Conservation (phyloP, 495 filamentous ascomycete species). For the Neurospora sp. region DNA sequence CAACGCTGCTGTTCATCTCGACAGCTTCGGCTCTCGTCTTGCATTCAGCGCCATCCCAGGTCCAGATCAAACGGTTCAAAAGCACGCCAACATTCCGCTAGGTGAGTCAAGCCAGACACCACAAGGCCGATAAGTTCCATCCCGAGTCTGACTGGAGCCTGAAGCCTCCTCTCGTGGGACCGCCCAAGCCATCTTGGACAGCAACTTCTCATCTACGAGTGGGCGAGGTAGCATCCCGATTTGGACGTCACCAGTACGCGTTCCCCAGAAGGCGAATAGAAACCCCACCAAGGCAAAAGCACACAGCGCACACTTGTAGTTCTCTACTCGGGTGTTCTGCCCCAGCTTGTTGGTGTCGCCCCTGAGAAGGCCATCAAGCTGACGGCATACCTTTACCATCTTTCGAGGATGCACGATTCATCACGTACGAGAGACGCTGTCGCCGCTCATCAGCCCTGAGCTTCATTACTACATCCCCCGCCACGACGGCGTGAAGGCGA, state of each 20-base stretch:
- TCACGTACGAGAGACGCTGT: too few relatives aligned
- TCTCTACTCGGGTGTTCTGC: slow-evolving; percentile 86
- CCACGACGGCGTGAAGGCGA: not conserved
- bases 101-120: too few relatives aligned
- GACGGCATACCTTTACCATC: not conserved
- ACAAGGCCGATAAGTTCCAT: too few relatives aligned
- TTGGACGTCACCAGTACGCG: slow-evolving; percentile 29
- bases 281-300: too few relatives aligned
- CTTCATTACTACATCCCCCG: slow-evolving; percentile 18
- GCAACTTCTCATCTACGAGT: slow-evolving; percentile 49
- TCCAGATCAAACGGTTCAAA: too few relatives aligned
- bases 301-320: too few relatives aligned
- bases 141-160: too few relatives aligned
- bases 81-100: too few relatives aligned
- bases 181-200: too few relatives aligned
- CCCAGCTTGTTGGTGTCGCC: slow-evolving; percentile 43
- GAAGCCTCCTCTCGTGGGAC: too few relatives aligned
- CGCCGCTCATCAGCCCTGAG: not conserved
- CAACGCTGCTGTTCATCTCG: not conserved
- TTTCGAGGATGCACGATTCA: too few relatives aligned
- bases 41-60: not conserved
- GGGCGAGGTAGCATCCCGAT: slow-evolving; percentile 60
- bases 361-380: not conserved
- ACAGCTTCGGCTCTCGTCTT: not conserved
- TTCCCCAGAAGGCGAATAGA: not conserved